Conservation (phyloP, 768 basidiomycete species). For the Lentinula sp. region DNA sequence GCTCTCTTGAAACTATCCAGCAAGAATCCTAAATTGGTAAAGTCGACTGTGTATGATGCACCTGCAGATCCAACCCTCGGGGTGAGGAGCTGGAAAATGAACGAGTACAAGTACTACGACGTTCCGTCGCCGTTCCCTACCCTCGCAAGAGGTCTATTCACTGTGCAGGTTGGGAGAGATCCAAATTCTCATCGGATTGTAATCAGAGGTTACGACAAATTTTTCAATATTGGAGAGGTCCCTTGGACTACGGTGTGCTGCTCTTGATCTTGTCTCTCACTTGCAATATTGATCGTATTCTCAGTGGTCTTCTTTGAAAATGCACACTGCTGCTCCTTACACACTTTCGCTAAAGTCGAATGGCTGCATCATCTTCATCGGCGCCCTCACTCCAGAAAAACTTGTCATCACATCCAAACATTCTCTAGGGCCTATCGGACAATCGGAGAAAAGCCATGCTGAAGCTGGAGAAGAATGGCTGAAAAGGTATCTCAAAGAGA, state of each 20-base stretch:
- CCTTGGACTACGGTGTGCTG: constrained; percentile 84
- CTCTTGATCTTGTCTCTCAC: not conserved
- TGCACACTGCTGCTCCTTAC: constrained; percentile 72
- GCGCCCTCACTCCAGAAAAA: constrained; percentile 68
- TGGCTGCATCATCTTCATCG: constrained; percentile 95
- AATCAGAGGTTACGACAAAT: constrained; percentile 94
- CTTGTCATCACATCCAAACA: constrained; percentile 92
- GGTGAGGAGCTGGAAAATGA: constrained; percentile 94
- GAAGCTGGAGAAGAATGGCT: constrained; percentile 85
- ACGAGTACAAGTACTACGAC: constrained; percentile 91
- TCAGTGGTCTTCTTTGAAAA: constrained; percentile 72
- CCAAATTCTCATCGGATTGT: constrained; percentile 56
- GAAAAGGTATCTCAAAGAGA: constrained; percentile 51
- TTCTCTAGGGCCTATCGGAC: constrained; percentile 58
- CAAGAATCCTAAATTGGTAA: constrained; percentile 59
- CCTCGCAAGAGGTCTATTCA: constrained; percentile 89
- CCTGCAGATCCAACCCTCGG: constrained; percentile 49
- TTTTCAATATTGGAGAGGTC: constrained; percentile 96
- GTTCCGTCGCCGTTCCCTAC: constrained; percentile 91
- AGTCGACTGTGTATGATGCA: constrained; percentile 47
- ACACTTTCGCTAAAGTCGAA: constrained; percentile 90
- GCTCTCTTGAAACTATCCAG: constrained; percentile 47
- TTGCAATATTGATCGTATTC: constrained; percentile 1
- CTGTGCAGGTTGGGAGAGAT: constrained; percentile 35
- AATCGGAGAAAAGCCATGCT: constrained; percentile 57